phyloP scores from a whole-genome alignment of 371 early-diverging fungal species.

The Mucor ambiguus region DNA sequence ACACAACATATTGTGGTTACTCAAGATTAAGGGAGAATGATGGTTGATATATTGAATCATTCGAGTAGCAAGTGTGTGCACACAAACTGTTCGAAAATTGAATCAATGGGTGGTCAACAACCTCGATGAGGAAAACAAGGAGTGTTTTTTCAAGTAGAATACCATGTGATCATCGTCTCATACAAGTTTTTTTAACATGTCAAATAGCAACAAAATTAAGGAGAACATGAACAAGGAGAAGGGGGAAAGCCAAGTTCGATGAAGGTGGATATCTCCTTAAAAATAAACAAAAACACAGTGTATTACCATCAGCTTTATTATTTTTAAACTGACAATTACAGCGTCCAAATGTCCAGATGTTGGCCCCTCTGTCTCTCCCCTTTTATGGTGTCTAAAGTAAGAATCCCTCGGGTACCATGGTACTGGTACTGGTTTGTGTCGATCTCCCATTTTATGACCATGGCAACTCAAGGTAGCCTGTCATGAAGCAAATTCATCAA shows the following conservation, averaged over 20 bases:
- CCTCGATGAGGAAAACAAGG: not conserved
- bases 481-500: not conserved
- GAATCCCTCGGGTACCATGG: not conserved
- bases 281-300: conserved; percentile 4
- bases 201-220: conserved; percentile 3
- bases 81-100: not conserved
- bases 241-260: conserved; percentile 3
- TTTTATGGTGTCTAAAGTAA: not conserved
- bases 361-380: not conserved
- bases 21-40: conserved; percentile 11
- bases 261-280: not conserved
- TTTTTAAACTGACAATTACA: conserved; percentile 1
- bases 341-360: not conserved
- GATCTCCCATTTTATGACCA: not conserved
- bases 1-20: conserved; percentile 7
- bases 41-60: not conserved
- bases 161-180: not conserved
- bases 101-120: conserved; percentile 1
- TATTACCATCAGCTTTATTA: not conserved
- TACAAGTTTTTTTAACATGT: conserved; percentile 10
- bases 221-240: not conserved
- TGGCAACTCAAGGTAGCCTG: not conserved
- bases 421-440: not conserved
- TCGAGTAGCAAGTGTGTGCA: not conserved
- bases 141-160: not conserved